phyloP scores from a whole-genome alignment of 225 moss, liverwort and hornwort genomes.

The Marchantia polymorpha region DNA sequence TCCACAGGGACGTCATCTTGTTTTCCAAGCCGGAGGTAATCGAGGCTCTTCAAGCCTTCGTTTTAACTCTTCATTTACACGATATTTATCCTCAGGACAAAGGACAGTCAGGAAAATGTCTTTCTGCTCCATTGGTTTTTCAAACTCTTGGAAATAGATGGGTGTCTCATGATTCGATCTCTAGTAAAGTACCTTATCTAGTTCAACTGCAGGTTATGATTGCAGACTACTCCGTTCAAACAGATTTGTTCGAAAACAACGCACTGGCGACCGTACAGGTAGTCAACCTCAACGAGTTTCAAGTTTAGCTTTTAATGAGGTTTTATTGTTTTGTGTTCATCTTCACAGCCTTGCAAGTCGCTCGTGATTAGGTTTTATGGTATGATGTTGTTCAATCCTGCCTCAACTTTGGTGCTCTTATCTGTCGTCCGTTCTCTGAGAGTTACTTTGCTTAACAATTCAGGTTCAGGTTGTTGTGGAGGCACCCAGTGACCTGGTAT shows the following conservation, averaged over 20 bases:
- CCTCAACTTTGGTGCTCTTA: too few relatives aligned
- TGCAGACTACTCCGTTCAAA: slow-evolving; percentile 79
- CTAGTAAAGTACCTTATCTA: neutral
- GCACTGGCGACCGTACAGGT: slow-evolving; percentile 68
- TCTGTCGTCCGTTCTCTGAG: too few relatives aligned
- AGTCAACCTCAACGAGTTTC: neutral
- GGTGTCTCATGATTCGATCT: neutral
- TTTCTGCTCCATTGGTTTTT: neutral
- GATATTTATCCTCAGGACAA: neutral
- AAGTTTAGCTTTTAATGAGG: neutral
- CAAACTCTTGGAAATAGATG: neutral
- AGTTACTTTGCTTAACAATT: neutral
- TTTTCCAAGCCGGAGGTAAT: slow-evolving; percentile 71
- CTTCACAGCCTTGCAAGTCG: neutral
- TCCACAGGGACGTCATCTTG: slow-evolving; percentile 78
- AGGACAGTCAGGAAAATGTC: neutral
- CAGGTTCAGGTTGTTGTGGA: slow-evolving; percentile 88
- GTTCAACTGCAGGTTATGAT: slow-evolving; percentile 71
- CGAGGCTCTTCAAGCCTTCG: neutral
- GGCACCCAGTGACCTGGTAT: slow-evolving; percentile 70
- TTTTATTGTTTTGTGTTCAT: neutral
- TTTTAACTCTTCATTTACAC: neutral
- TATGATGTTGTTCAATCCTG: too few relatives aligned
- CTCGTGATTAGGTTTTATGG: neutral
- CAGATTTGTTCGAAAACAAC: slow-evolving; percentile 51